Percentiles rank a stretch among this genome's conserved stretches.
These are phyloP conservation scores for Sphaerulina musiva DNA, from an alignment of 2,329 filamentous ascomycete genomes.

Conservation along the genomic window DNA sequence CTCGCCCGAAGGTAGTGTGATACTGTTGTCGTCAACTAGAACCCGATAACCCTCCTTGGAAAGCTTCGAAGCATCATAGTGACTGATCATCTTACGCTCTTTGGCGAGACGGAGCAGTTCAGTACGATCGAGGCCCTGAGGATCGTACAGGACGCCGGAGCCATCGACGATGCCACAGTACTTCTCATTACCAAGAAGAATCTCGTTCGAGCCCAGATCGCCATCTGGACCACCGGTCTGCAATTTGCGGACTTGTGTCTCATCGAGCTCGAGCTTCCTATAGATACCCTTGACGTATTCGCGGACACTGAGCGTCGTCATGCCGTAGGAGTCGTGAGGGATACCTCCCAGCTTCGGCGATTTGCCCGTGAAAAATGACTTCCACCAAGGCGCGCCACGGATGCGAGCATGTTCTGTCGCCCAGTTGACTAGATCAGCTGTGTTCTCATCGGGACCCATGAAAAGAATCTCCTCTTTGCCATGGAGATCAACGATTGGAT, in stretches of 20 bases:
- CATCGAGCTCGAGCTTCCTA: constrained; percentile 86
- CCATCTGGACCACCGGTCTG: constrained; percentile 97
- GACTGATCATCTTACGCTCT: constrained; percentile 77
- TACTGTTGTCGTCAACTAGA: constrained; percentile 81
- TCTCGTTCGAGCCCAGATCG: constrained; percentile 95
- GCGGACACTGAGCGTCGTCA: constrained; percentile 94
- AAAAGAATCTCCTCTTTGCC: constrained; percentile 95
- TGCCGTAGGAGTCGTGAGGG: constrained; percentile 90
- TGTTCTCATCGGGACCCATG: constrained; percentile 99
- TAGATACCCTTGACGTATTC: constrained; percentile 97
- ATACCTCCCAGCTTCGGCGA: constrained; percentile 93
- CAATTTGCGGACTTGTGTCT: constrained; percentile 79
- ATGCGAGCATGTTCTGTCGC: constrained; percentile 88
- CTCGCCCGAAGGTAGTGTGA: constrained; percentile 83
- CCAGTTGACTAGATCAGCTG: constrained; percentile 94
- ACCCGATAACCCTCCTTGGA: constrained; percentile 85
- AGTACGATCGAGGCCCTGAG: constrained; percentile 74
- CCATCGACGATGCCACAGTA: constrained; percentile 96
- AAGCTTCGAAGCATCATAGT: constrained; percentile 80
- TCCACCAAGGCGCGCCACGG: constrained; percentile 95
- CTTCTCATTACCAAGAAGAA: constrained; percentile 89
- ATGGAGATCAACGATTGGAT: constrained; percentile 92
- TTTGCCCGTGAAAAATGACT: constrained; percentile 99
- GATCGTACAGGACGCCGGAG: constrained; percentile 87
- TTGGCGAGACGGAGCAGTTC: constrained; percentile 82